phyloP scores from a whole-genome alignment of 306 rosid genomes.

The Betula pendula region DNA sequence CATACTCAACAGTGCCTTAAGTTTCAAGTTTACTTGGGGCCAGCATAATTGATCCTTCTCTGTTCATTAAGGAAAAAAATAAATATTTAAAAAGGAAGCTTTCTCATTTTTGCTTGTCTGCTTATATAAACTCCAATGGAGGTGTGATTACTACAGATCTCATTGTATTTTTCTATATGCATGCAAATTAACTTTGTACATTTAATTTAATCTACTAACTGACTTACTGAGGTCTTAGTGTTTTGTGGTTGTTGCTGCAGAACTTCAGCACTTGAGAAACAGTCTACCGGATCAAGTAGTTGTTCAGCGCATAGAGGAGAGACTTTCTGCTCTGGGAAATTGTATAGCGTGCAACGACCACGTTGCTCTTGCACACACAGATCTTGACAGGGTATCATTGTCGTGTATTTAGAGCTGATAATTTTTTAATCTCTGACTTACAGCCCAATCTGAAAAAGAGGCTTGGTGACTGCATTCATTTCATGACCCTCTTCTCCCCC shows the following conservation, averaged over 20 bases:
- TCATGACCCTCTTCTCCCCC: background rate
- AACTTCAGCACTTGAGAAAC: conserved; percentile 93
- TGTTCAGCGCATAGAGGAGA: conserved; percentile 89
- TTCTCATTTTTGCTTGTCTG: background rate
- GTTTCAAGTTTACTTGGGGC: background rate
- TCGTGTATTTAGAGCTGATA: background rate
- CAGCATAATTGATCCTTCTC: background rate
- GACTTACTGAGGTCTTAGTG: conserved; percentile 16
- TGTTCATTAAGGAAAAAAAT: background rate
- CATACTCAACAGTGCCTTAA: background rate
- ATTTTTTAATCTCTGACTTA: background rate
- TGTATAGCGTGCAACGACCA: conserved; percentile 92
- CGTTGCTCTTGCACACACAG: conserved; percentile 93
- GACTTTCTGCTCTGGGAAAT: conserved; percentile 89
- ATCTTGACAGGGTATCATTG: conserved; percentile 75
- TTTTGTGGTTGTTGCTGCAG: conserved; percentile 37
- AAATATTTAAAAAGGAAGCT: background rate
- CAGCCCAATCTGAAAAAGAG: background rate
- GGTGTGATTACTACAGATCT: background rate
- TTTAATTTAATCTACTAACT: conserved; percentile 10
- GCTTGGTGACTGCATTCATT: background rate
- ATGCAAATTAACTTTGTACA: background rate
- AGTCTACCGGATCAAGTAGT: conserved; percentile 90
- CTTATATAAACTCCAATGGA: background rate
- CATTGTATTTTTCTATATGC: background rate